Evolutionary conservation across 192 early-diverging fungal genomes (phyloP).

Genomic region (Lobulomyces angularis): DNA sequence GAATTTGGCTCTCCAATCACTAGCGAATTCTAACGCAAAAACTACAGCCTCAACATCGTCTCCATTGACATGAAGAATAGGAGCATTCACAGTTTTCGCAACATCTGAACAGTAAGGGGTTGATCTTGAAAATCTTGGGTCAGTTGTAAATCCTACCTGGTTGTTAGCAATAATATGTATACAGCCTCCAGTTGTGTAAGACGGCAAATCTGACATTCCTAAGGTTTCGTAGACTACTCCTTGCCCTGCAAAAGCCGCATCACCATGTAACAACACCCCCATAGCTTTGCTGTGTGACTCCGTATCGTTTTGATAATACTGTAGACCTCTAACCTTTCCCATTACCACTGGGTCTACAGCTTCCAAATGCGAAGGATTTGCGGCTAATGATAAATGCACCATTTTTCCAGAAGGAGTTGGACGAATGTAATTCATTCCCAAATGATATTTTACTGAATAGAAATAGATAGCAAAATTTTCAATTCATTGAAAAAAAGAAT

Average conservation of each 20-base stretch:
- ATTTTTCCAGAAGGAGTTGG: slow-evolving; percentile 94
- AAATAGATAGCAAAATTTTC: too few species aligned
- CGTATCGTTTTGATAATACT: slow-evolving; percentile 86
- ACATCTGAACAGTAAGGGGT: slow-evolving; percentile 98
- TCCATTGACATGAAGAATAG: slow-evolving; percentile 97
- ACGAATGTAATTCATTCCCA: slow-evolving; percentile 90
- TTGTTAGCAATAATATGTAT: slow-evolving; percentile 98
- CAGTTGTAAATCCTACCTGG: slow-evolving; percentile 98
- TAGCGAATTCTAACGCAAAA: slow-evolving; percentile 85
- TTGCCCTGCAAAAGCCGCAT: slow-evolving; percentile 96
- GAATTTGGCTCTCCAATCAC: slow-evolving; percentile 91
- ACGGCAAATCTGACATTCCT: slow-evolving; percentile 86
- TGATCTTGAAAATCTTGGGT: slow-evolving; percentile 87
- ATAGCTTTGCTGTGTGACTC: slow-evolving; percentile 68
- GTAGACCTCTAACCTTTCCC: slow-evolving; percentile 92
- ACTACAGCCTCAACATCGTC: slow-evolving; percentile 96
- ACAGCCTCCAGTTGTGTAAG: slow-evolving; percentile 92
- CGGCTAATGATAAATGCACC: slow-evolving; percentile 91
- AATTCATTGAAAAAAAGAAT: not conserved
- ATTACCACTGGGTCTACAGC: slow-evolving; percentile 96
- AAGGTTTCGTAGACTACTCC: slow-evolving; percentile 97
- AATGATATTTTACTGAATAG: slow-evolving; percentile 80
- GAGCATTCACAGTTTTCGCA: slow-evolving; percentile 89
- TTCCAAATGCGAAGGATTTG: slow-evolving; percentile 98
- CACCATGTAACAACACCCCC: slow-evolving; percentile 92